phyloP scores from a whole-genome alignment of 177 flowering plant species.

The Telopea speciosissima region DNA sequence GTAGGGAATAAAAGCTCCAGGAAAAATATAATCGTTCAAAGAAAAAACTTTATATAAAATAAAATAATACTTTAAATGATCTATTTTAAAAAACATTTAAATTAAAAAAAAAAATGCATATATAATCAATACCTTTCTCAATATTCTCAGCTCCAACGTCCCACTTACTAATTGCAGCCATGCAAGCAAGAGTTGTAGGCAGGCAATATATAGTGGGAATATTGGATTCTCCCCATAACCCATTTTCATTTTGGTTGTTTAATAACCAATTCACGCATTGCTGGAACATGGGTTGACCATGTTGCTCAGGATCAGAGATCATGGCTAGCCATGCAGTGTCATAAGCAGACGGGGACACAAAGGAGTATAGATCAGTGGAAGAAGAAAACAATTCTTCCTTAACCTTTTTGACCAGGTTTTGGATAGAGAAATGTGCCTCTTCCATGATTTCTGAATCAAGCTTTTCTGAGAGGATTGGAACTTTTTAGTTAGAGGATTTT shows the following conservation, averaged over 20 bases:
- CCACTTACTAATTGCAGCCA: constrained; percentile 9
- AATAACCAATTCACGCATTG: constrained; percentile 31
- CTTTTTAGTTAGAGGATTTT: no score
- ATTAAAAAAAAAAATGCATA: no score
- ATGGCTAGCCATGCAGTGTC: constrained; percentile 44
- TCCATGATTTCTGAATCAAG: background rate
- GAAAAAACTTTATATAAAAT: no score
- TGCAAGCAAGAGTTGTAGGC: constrained; percentile 29
- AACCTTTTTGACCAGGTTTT: background rate
- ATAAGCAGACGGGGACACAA: constrained; percentile 30
- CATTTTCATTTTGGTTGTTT: constrained; percentile 24
- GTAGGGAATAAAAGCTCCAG: no score
- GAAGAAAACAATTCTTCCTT: constrained; percentile 17
- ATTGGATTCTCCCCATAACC: constrained; percentile 34
- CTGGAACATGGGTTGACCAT: constrained; percentile 22
- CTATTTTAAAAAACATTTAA: no score
- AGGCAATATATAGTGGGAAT: constrained; percentile 29
- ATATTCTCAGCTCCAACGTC: constrained; percentile 3
- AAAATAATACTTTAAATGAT: no score
- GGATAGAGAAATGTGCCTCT: background rate
- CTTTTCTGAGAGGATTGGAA: no score
- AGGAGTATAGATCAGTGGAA: constrained; percentile 4
- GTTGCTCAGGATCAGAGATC: constrained; percentile 19
- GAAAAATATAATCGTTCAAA: no score
- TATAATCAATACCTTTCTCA: constrained; percentile 4